Conservation (phyloP, 2,329 filamentous ascomycete species). For the Fusarium illudens region DNA sequence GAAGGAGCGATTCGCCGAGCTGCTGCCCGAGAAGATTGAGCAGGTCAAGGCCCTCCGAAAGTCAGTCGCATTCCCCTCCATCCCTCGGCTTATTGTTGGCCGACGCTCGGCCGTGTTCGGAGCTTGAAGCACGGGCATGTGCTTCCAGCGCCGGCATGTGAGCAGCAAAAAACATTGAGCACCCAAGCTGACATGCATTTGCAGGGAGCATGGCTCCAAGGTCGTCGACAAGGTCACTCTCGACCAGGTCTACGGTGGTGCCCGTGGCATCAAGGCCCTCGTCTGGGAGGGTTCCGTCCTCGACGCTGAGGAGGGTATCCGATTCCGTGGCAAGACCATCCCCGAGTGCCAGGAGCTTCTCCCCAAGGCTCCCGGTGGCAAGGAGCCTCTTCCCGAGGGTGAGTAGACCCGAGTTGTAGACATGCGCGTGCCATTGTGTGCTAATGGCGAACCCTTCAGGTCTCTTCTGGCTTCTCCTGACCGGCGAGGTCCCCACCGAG, state of each 20-base stretch:
- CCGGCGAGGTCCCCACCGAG: constrained; percentile 95
- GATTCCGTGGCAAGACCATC: constrained; percentile 99
- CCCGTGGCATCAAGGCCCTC: constrained; percentile 97
- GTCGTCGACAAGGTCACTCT: constrained; percentile 97
- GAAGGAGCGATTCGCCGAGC: constrained; percentile 98
- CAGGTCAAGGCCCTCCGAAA: constrained; percentile 99
- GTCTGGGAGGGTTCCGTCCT: constrained; percentile 99
- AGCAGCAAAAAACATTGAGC: constrained; percentile 11
- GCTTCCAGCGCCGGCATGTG: constrained; percentile 1
- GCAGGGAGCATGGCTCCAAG: constrained; percentile 91
- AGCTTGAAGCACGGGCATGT: constrained; percentile 10
- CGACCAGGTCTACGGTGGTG: constrained; percentile 99
- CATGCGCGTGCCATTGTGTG: neutral
- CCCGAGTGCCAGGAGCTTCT: constrained; percentile 98
- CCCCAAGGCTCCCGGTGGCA: constrained; percentile 94
- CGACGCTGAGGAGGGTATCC: constrained; percentile 98
- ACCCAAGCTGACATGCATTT: constrained; percentile 29
- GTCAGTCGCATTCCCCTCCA: constrained; percentile 64
- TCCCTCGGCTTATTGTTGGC: constrained; percentile 24
- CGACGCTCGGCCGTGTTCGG: constrained; percentile 19
- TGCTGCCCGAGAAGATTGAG: constrained; percentile 95
- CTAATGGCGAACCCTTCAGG: constrained; percentile 56
- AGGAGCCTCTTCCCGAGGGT: constrained; percentile 97
- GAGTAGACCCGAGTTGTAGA: constrained; percentile 30
- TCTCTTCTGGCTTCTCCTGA: constrained; percentile 99